Evolutionary conservation across 2,329 filamentous ascomycete species (phyloP).

Genomic region (Ascomycota sp.): DNA sequence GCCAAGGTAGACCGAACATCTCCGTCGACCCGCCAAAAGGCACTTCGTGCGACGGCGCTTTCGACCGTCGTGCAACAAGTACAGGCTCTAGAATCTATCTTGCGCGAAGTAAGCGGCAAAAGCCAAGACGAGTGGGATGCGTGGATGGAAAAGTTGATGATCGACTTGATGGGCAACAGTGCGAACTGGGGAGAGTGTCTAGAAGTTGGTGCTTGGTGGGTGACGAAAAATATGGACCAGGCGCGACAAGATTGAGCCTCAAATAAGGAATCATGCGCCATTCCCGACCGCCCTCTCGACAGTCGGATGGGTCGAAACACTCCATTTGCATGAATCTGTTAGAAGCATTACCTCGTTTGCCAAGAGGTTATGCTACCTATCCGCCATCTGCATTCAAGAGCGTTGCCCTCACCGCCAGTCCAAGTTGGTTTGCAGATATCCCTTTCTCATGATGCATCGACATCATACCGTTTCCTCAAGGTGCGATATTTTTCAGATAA

Average conservation of each 20-base stretch:
- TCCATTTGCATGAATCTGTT: too few species aligned
- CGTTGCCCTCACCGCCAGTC: too few species aligned
- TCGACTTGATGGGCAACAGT: constrained; percentile 60
- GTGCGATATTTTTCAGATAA: constrained; percentile 83
- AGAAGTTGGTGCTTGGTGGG: constrained; percentile 73
- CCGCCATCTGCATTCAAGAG: too few species aligned
- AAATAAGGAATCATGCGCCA: neutral
- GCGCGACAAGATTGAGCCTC: neutral
- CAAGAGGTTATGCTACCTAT: too few species aligned
- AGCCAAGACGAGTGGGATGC: constrained; percentile 81
- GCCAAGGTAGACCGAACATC: constrained; percentile 21
- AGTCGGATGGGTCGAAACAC: too few species aligned
- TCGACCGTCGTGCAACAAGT: constrained; percentile 66
- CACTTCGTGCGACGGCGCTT: constrained; percentile 61
- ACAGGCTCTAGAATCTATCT: constrained; percentile 62
- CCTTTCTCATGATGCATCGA: constrained; percentile 11
- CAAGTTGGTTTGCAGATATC: too few species aligned
- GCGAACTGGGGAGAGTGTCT: constrained; percentile 72
- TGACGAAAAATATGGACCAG: constrained; percentile 37
- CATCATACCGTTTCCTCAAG: constrained; percentile 60
- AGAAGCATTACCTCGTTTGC: too few species aligned
- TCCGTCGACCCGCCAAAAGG: constrained; percentile 47
- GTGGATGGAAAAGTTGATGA: constrained; percentile 77
- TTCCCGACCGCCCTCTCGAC: too few species aligned
- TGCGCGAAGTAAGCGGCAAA: constrained; percentile 69